Base-by-base conservation (phyloP, 2,329 filamentous ascomycete species). In the Beauveria varroae region DNA sequence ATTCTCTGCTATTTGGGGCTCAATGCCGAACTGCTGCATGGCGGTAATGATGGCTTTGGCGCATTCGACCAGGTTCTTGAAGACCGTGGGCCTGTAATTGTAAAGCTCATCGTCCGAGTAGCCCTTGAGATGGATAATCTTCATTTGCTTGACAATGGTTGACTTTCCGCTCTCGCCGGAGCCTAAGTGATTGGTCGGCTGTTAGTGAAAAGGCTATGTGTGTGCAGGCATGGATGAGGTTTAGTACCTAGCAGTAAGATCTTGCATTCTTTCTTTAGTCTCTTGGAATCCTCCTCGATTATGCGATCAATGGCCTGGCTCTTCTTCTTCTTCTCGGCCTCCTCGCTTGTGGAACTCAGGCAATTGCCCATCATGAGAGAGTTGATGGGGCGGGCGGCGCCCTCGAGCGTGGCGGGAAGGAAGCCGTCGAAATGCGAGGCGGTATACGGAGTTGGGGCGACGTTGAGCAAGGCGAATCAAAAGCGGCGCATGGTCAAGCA, bases 141-240 rank as follows among this genome's bases (percentile, higher is more conserved):
- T 99, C 95, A 99, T 99, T 81, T 99, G 95, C 77, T 99, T 99
- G 68, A 99, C 95, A 70, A 99, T 98, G 10, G 95, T 99, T 62
- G 95, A 98, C 78, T 99, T 99, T 68, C 95, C 95, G 76, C 93
- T 98, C 79, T 99, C 95, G 67, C 95, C 95, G 66, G 95, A 98
- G 67, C 95, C 95, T 97, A 73, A 67, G 26, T 1, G 26, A 37
- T 61, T 40, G 12, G 46, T 64, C 70, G 54, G 69, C 5, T 37
- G 34, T 68, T 62, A 34, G 63, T 41, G 20, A 24, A 24, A 44
- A 44, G 26, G 22, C 34, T 5, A 16, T 51, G 53, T 37, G 49
- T 28, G 40, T 18, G 46, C 49, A 43, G 61, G 51, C 37, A 18
- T 22, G 9, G 26, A 16, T n/a, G 10, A 10, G 64, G 67, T 40